Base-by-base conservation (phyloP, 2,329 filamentous ascomycete genomes). In the Sodiomyces alkalinus region DNA sequence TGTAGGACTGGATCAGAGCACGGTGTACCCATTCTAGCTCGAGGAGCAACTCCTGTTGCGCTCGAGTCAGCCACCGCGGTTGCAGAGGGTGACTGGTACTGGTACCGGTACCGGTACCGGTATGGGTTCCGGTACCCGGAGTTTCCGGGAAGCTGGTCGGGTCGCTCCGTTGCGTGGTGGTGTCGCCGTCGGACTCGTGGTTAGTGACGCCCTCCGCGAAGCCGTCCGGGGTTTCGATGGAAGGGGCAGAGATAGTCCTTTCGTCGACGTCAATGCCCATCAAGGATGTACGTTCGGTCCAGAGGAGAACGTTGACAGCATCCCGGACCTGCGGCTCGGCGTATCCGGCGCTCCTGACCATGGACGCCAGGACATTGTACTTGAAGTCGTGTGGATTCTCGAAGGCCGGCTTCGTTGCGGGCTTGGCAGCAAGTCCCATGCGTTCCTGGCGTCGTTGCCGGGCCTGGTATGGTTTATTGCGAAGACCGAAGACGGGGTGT, bases 21-120 rank as follows among this genome's bases (percentile, higher is more conserved):
- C 67, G 58, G 37, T 80, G 74, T 6, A 74, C 74, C 70, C 74
- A 79, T 29, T 73, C 66, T 4, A 72, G 68, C 44, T 80, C 74
- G 20, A 76, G 51, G 2, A 81, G 49, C 68, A 77, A 74, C 46
- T 79, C 73, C 29, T 64, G 69, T 44, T 81, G 77, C n/a, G 67
- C 58, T 33, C 58, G 58, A 1, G 65, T 68, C n/a, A 80, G 58
- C 18, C 56, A 52, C 3, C 55, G 53, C 3, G 73, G 73, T 22
- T 63, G 58, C n/a, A 74, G 44, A 4, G 49, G 40, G 19, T 38
- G n/a, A 30, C 10, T 19, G 9, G n/a, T n/a, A n/a, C n/a, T n/a
- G n/a, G n/a, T n/a, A n/a, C n/a, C n/a, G n/a, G n/a, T n/a, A n/a
- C n/a, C n/a, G n/a, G n/a, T n/a, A n/a, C n/a, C n/a, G n/a, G n/a